Evolutionary conservation across 768 basidiomycete genomes (phyloP), one percentile per base, ranked within the genome.

Genomic region (Leccinum boreale): DNA sequence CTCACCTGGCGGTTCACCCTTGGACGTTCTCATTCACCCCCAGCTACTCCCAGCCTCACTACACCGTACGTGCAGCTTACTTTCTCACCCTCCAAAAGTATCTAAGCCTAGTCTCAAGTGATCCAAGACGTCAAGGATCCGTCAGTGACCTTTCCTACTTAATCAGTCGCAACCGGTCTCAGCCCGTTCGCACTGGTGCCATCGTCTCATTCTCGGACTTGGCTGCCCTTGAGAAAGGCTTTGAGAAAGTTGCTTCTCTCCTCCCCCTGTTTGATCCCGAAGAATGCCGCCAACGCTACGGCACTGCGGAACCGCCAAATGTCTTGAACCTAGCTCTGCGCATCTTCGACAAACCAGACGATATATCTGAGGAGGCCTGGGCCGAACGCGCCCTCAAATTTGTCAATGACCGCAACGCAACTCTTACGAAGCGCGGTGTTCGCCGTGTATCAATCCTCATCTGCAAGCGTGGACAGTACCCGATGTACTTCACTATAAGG

Each of bases 1-100:
- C 81, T 96, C 24, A 92, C 87, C 5, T 98, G 97, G 97, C 84
- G 92, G 42, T 99, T 99, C 85, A 95, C 94, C 71, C 81, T 98
- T 46, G 91, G 93, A 47, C 88, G 87, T 68, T 87, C 90, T 1
- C 89, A 90, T 70, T 90, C 90, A 17, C 89, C 90, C 31, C 92
- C 92, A 1, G 80, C 89, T 5, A 95, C 94, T 3, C 94, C 93
- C 55, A 82, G 82, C 28, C 76, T 90, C 49, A 73, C 77, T 28
- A 36, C 67, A 42, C 70, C 69, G 71, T 72, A 52, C 67, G 71
- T 67, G 10, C 14, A 15, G 8, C 26, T 15, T 50, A 10, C 2
- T 1, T 23, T 21, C 12, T 1, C 4, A 44, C 19, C 19, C 19
- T 44, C 6, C 4, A 48, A 55, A 49, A 4, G n/a, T 51, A 12